Conservation (phyloP, 2,329 filamentous ascomycete species). For the Penicillium sp. region DNA sequence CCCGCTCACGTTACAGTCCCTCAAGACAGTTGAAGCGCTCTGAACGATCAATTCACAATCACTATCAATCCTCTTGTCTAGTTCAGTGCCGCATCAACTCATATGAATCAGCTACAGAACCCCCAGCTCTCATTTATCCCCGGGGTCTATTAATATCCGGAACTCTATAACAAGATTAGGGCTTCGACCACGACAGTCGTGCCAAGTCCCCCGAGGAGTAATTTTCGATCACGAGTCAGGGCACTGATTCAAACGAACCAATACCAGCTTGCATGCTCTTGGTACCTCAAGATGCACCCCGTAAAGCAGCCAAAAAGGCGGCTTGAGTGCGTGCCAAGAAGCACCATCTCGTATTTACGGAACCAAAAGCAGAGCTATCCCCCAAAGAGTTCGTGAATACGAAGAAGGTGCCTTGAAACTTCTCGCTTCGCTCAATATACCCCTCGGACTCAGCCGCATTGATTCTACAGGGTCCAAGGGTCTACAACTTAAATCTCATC, state of each 20-base stretch:
- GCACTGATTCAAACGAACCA: not conserved
- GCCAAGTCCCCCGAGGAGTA: not conserved
- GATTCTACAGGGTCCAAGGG: not conserved
- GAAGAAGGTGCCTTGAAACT: not conserved
- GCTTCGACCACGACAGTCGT: not conserved
- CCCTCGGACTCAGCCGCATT: not conserved
- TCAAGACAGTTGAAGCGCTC: not conserved
- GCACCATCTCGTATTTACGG: slow-evolving; percentile 18
- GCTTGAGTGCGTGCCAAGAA: slow-evolving; percentile 18
- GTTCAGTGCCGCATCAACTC: not conserved
- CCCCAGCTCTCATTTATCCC: not conserved
- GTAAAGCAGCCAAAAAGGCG: slow-evolving; percentile 7
- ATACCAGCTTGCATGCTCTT: not conserved
- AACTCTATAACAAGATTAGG: not conserved
- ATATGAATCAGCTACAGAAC: not conserved
- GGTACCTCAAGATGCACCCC: not conserved
- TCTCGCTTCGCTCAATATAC: not conserved
- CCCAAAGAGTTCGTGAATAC: not conserved
- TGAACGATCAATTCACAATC: not conserved
- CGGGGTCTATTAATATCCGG: not conserved
- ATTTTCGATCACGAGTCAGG: not conserved
- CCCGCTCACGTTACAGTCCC: not conserved
- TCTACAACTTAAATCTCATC: not conserved
- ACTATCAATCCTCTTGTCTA: not conserved
- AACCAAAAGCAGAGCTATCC: not conserved